These are phyloP conservation scores for Drechmeria coniospora DNA, from an alignment of 2,329 filamentous ascomycete species.

Conservation along the genomic window DNA sequence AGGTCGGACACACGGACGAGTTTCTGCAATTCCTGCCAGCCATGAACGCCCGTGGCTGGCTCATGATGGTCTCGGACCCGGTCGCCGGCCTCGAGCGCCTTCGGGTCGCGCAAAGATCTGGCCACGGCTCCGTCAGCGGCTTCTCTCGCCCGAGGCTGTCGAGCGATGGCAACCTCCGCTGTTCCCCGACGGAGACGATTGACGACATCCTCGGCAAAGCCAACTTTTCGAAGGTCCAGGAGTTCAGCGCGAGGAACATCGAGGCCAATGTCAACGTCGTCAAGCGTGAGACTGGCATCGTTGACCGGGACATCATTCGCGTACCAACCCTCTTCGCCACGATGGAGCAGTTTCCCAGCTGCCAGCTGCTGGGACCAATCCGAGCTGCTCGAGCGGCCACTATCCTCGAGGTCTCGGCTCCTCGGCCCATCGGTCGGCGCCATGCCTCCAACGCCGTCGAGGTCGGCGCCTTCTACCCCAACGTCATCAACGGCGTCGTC, in stretches of 20 bases:
- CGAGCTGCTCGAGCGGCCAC: too few species aligned
- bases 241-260: conserved; percentile 5
- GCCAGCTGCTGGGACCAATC: too few species aligned
- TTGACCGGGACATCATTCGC: conserved; percentile 8
- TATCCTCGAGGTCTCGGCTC: too few species aligned
- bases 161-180: background rate
- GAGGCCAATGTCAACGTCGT: conserved; percentile 8
- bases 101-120: conserved; percentile 6
- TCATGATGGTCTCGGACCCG: conserved; percentile 10
- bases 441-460: background rate
- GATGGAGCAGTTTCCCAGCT: background rate
- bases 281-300: conserved; percentile 9
- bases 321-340: conserved; percentile 9
- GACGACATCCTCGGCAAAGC: background rate
- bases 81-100: conserved; percentile 11
- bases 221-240: conserved; percentile 1
- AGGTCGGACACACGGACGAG: conserved; percentile 13
- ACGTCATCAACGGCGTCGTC: conserved; percentile 10
- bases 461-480: conserved; percentile 7
- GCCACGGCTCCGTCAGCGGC: conserved; percentile 8
- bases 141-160: background rate
- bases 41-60: conserved; percentile 11
- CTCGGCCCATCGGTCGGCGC: too few species aligned
- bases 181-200: background rate
- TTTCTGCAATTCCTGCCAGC: conserved; percentile 14